Evolutionary conservation across 176 grass and related monocot species (phyloP).

Genomic region (Zoysia japonica): DNA sequence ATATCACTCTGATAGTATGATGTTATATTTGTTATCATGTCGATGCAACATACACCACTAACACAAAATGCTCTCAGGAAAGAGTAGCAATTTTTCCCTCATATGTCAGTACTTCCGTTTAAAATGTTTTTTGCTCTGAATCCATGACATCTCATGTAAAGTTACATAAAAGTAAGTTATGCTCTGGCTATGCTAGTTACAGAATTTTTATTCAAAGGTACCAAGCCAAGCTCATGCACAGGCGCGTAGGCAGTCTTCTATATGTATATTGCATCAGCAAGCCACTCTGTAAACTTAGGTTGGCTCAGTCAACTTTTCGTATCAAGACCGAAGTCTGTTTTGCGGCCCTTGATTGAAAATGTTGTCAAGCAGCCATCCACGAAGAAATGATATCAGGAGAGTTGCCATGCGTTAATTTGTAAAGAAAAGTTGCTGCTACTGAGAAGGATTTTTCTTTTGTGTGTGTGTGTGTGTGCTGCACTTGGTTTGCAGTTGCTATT

Average conservation of each 20-base stretch:
- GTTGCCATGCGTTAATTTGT: not conserved
- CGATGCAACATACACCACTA: not conserved
- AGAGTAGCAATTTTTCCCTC: conserved; percentile 4
- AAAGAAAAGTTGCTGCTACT: not conserved
- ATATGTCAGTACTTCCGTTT: not conserved
- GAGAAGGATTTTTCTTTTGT: not conserved
- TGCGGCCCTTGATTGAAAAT: too few species aligned
- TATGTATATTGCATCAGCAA: too few species aligned
- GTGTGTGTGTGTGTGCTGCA: not conserved
- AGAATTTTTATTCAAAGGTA: too few species aligned
- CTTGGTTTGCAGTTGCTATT: not conserved
- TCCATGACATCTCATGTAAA: not conserved
- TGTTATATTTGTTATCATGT: not conserved
- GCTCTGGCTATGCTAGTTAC: too few species aligned
- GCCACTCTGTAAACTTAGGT: too few species aligned
- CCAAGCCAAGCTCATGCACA: too few species aligned
- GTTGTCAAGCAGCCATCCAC: too few species aligned
- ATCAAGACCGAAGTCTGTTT: too few species aligned
- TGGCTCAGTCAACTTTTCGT: too few species aligned
- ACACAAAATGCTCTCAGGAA: not conserved
- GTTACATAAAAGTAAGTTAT: not conserved
- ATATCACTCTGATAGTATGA: not conserved
- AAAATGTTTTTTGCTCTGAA: not conserved
- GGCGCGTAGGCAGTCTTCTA: too few species aligned
- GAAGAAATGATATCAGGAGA: too few species aligned